These are phyloP conservation scores for Phytopythium boreale DNA, from an alignment of 352 stramenopile species.

Conservation along the genomic window DNA sequence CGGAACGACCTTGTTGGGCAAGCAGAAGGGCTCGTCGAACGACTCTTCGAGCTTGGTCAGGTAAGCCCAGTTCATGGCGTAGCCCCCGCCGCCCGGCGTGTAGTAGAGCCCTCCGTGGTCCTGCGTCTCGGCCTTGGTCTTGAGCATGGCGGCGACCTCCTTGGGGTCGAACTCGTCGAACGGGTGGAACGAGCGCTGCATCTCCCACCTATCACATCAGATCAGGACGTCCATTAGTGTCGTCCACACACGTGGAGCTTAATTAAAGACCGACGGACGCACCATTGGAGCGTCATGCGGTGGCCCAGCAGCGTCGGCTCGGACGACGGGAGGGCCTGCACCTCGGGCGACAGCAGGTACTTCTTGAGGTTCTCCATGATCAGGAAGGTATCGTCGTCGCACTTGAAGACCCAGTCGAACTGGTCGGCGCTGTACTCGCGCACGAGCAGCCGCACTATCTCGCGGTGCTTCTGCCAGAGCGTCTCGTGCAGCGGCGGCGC, in stretches of 20 bases:
- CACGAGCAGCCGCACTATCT: slow-evolving; percentile 70
- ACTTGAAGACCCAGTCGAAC: slow-evolving; percentile 89
- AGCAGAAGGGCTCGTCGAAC: slow-evolving; percentile 73
- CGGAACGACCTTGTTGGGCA: slow-evolving; percentile 64
- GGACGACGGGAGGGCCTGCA: slow-evolving; percentile 24
- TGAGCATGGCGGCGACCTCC: slow-evolving; percentile 45
- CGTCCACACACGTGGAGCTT: too few relatives aligned
- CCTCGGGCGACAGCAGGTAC: slow-evolving; percentile 53
- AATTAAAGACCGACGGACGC: background rate
- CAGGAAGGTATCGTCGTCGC: slow-evolving; percentile 86
- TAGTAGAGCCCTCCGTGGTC: slow-evolving; percentile 72
- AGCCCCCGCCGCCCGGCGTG: slow-evolving; percentile 75
- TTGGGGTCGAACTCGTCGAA: slow-evolving; percentile 64
- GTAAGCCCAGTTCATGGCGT: slow-evolving; percentile 85
- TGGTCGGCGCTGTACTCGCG: slow-evolving; percentile 57
- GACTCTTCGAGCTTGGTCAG: slow-evolving; percentile 59
- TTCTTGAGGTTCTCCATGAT: slow-evolving; percentile 85
- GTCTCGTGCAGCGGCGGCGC: slow-evolving; percentile 68
- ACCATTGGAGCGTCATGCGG: slow-evolving; percentile 85
- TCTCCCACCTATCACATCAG: slow-evolving; percentile 48
- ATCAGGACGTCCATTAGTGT: too few relatives aligned
- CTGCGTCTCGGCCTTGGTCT: slow-evolving; percentile 45
- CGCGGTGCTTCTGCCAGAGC: slow-evolving; percentile 84
- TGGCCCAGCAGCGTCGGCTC: slow-evolving; percentile 70
- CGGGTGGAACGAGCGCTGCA: slow-evolving; percentile 66